phyloP scores from a whole-genome alignment of 2,329 filamentous ascomycete species.

The Magnaporthales sp. region DNA sequence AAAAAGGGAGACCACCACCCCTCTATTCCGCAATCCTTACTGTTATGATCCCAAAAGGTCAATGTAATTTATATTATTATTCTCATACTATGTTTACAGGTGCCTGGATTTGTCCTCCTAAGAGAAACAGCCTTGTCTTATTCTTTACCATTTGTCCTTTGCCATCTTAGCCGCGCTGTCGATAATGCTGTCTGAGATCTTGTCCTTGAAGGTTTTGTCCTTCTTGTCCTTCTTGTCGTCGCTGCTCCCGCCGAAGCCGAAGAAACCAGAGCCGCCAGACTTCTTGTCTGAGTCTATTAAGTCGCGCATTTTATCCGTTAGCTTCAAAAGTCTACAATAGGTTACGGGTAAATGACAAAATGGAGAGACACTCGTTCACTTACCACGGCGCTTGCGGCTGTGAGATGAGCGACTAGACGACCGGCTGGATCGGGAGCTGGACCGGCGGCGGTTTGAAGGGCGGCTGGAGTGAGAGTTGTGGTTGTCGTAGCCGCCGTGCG shows the following conservation, averaged over 20 bases:
- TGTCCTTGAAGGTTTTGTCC: background rate
- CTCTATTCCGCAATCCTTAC: too few relatives aligned
- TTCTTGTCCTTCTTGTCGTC: background rate
- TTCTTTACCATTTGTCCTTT: background rate
- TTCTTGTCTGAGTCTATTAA: background rate
- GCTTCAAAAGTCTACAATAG: background rate
- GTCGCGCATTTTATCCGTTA: background rate
- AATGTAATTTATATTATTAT: too few relatives aligned
- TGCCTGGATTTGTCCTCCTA: too few relatives aligned
- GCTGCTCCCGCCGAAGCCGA: background rate
- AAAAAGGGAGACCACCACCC: too few relatives aligned
- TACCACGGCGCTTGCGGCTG: background rate
- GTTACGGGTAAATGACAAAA: background rate
- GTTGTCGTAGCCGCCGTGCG: background rate
- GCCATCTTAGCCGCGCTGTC: background rate
- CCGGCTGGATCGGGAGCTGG: background rate
- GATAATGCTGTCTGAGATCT: background rate
- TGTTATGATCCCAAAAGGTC: too few relatives aligned
- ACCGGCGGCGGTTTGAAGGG: background rate
- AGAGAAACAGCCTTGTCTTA: too few relatives aligned
- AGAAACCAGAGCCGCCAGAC: background rate
- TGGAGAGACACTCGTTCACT: too few relatives aligned
- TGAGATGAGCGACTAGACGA: background rate
- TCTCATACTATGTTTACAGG: too few relatives aligned
- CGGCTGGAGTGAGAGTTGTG: background rate